Percentiles rank a stretch among this genome's conserved stretches.
Evolutionary conservation across 2,329 filamentous ascomycete species (phyloP).

Genomic region (Microsporum audouinii): DNA sequence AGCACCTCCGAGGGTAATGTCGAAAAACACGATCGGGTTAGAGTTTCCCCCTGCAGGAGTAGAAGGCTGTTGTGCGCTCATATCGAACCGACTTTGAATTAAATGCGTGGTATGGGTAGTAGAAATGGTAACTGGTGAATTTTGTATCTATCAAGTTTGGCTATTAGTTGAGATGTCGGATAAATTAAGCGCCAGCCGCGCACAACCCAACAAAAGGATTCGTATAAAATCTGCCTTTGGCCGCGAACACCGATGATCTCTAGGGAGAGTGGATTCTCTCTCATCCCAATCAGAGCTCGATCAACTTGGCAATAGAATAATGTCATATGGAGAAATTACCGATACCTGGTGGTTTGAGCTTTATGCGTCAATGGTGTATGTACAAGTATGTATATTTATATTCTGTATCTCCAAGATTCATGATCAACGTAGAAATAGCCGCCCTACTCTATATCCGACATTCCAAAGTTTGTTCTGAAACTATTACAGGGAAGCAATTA

Average conservation of each 20-base stretch:
- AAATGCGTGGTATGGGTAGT: neutral
- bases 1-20: slow-evolving; percentile 37
- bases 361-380: too few species aligned
- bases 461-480: neutral
- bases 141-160: neutral
- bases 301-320: too few species aligned
- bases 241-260: too few species aligned
- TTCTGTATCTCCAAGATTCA: too few species aligned
- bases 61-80: neutral
- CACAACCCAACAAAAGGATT: neutral
- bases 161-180: neutral
- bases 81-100: neutral
- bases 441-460: neutral
- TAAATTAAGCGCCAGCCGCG: neutral
- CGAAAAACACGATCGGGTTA: slow-evolving; percentile 39
- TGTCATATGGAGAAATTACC: too few species aligned
- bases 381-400: too few species aligned
- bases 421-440: neutral
- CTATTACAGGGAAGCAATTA: too few species aligned
- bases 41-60: neutral
- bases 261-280: too few species aligned
- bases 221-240: too few species aligned
- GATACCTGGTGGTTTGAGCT: too few species aligned
- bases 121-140: neutral
- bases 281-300: too few species aligned